phyloP scores from a whole-genome alignment of 352 stramenopile species.

The Phytophthora colocasiae region DNA sequence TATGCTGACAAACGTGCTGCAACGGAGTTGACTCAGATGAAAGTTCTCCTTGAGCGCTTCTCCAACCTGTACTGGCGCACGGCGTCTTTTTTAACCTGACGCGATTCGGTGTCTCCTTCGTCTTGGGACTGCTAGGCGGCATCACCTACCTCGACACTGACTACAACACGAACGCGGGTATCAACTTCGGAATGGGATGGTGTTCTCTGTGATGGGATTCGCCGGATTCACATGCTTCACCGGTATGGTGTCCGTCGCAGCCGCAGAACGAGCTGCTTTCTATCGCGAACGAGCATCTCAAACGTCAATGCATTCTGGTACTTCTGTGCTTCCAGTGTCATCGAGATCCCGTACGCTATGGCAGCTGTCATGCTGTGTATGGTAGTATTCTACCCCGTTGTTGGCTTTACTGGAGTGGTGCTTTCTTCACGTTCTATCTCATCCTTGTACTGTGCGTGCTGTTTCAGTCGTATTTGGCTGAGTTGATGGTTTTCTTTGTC shows the following conservation, averaged over 20 bases:
- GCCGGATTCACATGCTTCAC: slow-evolving; percentile 13
- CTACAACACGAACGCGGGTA: slow-evolving; percentile 11
- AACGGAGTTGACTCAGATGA: slow-evolving; percentile 26
- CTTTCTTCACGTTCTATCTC: slow-evolving; percentile 42
- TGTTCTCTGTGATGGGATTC: slow-evolving; percentile 14
- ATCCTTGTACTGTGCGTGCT: slow-evolving; percentile 31
- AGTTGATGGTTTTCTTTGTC: slow-evolving; percentile 36
- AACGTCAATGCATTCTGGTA: slow-evolving; percentile 29
- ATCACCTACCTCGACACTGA: slow-evolving; percentile 12
- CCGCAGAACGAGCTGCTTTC: slow-evolving; percentile 9
- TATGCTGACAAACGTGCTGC: slow-evolving; percentile 22
- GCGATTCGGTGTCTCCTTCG: slow-evolving; percentile 9
- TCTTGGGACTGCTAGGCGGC: neutral
- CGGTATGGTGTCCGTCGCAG: slow-evolving; percentile 8
- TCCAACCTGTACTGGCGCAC: slow-evolving; percentile 24
- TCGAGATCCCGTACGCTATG: slow-evolving; percentile 22
- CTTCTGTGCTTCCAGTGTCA: slow-evolving; percentile 14
- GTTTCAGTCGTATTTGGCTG: slow-evolving; percentile 34
- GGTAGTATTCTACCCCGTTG: slow-evolving; percentile 15
- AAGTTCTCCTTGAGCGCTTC: slow-evolving; percentile 14
- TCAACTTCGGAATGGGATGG: slow-evolving; percentile 24
- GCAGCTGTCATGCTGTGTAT: slow-evolving; percentile 9
- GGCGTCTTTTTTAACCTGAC: slow-evolving; percentile 25
- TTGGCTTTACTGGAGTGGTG: slow-evolving; percentile 21
- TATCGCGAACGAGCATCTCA: slow-evolving; percentile 23